phyloP scores from a whole-genome alignment of 2,329 filamentous ascomycete species.

The Raffaelea deltoideospora region DNA sequence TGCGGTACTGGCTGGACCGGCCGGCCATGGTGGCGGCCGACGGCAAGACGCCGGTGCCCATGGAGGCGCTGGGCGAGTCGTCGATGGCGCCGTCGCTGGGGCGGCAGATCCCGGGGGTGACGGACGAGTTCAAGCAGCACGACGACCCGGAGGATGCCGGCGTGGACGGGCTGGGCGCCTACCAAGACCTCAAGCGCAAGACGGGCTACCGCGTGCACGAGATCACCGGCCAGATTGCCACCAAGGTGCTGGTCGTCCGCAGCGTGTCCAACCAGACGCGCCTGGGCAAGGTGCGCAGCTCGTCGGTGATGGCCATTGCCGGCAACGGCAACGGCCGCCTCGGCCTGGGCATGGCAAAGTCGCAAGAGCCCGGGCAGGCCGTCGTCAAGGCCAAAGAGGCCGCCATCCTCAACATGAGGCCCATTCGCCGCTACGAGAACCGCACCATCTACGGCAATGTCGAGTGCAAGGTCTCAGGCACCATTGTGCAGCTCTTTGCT shows the following conservation, averaged over 20 bases:
- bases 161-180: constrained; percentile 34
- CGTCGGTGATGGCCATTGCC: constrained; percentile 64
- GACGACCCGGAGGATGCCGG: constrained; percentile 34
- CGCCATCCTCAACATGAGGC: constrained; percentile 83
- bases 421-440: constrained; percentile 81
- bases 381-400: constrained; percentile 58
- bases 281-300: constrained; percentile 76
- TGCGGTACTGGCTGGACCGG: constrained; percentile 20
- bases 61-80: constrained; percentile 19
- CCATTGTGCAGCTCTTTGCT: constrained; percentile 64
- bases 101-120: constrained; percentile 35
- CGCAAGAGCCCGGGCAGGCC: constrained; percentile 55
- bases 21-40: constrained; percentile 19
- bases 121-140: constrained; percentile 31
- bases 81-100: constrained; percentile 34
- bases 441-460: constrained; percentile 83
- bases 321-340: constrained; percentile 78
- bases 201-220: constrained; percentile 38
- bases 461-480: constrained; percentile 73
- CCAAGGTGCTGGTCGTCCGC: constrained; percentile 61
- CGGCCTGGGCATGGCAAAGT: constrained; percentile 83
- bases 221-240: constrained; percentile 38
- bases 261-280: constrained; percentile 83
- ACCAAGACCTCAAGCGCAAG: constrained; percentile 35
- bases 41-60: constrained; percentile 5